These are phyloP conservation scores for Fragilaria crotonensis DNA, from an alignment of 108 stramenopile genomes.

Conservation along the genomic window DNA sequence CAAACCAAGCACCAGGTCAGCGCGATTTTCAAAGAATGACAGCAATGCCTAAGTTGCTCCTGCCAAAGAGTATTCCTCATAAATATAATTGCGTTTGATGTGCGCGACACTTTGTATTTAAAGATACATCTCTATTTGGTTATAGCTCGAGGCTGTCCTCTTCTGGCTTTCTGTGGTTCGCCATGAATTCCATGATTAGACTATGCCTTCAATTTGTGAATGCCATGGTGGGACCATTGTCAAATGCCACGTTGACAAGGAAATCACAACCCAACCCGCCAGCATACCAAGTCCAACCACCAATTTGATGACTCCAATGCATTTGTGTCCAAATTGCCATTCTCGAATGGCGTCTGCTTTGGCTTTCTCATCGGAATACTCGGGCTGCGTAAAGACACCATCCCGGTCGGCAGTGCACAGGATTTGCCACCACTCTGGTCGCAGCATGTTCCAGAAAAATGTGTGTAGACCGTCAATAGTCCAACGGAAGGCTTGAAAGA, in stretches of 20 bases:
- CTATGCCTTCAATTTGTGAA: no score
- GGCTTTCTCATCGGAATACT: neutral
- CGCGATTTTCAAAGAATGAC: neutral
- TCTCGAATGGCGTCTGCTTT: neutral
- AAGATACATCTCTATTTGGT: no score
- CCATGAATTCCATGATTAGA: no score
- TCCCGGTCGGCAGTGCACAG: neutral
- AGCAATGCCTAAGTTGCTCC: neutral
- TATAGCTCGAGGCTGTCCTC: no score
- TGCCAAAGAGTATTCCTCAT: no score
- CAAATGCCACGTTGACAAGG: neutral
- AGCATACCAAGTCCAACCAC: neutral
- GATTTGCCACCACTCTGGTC: neutral
- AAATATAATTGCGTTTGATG: no score
- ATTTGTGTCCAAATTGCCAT: neutral
- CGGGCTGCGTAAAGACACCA: neutral
- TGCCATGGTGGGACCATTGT: neutral
- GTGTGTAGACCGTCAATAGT: neutral
- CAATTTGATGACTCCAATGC: neutral
- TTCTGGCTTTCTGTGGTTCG: no score
- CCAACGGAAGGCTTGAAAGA: neutral
- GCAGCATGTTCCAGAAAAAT: neutral
- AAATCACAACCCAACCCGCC: neutral
- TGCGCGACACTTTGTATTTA: no score
- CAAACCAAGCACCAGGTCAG: conserved; percentile 19